phyloP scores from a whole-genome alignment of 176 grass and related monocot species.

The Carex myosuroides region DNA sequence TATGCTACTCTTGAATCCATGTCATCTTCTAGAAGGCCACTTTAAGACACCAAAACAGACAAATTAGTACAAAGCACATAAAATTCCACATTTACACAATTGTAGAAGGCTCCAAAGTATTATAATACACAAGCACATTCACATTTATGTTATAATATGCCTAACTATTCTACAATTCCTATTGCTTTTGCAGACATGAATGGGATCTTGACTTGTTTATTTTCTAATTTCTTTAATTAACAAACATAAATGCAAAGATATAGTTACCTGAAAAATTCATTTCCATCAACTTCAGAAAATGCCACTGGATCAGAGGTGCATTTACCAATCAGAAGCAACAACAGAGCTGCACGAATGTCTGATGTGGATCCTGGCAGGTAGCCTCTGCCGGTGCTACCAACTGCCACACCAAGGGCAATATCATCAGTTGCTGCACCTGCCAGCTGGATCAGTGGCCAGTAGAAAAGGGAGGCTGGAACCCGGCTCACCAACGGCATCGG shows the following conservation, averaged over 20 bases:
- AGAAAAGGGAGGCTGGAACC: constrained; percentile 93
- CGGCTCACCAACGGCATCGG: constrained; percentile 82
- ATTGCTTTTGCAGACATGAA: background rate
- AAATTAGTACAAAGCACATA: constrained; percentile 21
- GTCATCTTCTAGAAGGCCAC: constrained; percentile 87
- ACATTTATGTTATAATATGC: background rate
- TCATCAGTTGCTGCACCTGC: constrained; percentile 94
- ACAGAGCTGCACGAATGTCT: constrained; percentile 89
- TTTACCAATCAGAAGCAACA: constrained; percentile 94
- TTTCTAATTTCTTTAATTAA: background rate
- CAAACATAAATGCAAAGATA: background rate
- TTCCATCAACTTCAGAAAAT: constrained; percentile 90
- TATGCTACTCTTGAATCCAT: constrained; percentile 97
- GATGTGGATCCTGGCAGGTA: constrained; percentile 96
- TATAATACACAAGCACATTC: background rate
- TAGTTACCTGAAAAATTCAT: constrained; percentile 77
- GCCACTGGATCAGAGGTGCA: constrained; percentile 89
- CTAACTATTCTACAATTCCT: background rate
- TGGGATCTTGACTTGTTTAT: background rate
- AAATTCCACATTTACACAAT: background rate
- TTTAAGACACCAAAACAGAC: constrained; percentile 23
- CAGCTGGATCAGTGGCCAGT: constrained; percentile 94
- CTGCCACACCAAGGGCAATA: constrained; percentile 94
- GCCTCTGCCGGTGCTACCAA: constrained; percentile 93
- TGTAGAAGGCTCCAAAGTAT: background rate